Percentiles rank a stretch among this genome's conserved stretches.
Evolutionary conservation across 2,329 filamentous ascomycete species (phyloP).

Genomic region (Paradendryphiella salina): DNA sequence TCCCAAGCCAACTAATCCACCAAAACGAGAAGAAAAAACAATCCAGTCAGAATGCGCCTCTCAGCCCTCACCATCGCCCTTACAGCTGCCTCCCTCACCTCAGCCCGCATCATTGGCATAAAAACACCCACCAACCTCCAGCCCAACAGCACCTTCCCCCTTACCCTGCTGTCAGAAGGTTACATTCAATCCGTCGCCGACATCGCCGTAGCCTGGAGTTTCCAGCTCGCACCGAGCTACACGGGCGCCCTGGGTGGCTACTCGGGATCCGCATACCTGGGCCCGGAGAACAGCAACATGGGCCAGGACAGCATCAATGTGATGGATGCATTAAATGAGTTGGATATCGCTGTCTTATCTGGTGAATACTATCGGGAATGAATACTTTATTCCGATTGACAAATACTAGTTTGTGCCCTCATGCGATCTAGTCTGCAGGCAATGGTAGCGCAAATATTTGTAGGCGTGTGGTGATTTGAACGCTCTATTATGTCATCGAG

Average conservation of each 20-base stretch:
- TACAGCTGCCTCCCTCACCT: conserved; percentile 23
- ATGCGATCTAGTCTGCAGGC: too few species aligned
- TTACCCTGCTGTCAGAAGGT: conserved; percentile 48
- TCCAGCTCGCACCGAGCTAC: conserved; percentile 25
- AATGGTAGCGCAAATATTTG: too few species aligned
- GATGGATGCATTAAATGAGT: background rate
- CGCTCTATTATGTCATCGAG: background rate
- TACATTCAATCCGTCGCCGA: conserved; percentile 54
- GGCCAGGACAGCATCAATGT: conserved; percentile 27
- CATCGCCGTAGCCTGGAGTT: conserved; percentile 53
- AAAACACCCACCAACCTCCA: conserved; percentile 49
- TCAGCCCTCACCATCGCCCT: conserved; percentile 21
- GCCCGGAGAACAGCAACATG: conserved; percentile 35
- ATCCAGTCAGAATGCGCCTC: conserved; percentile 21
- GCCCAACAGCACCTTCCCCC: conserved; percentile 45
- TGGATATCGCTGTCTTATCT: background rate
- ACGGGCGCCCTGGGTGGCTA: conserved; percentile 38
- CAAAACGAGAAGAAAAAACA: too few species aligned
- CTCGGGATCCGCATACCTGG: conserved; percentile 42
- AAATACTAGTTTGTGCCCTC: too few species aligned
- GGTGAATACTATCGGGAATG: background rate
- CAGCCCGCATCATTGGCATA: conserved; percentile 52
- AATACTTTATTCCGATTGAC: too few species aligned
- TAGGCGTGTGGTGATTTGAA: too few species aligned
- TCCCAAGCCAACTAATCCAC: background rate